Percentiles rank a stretch among this genome's conserved stretches.
phyloP scores from a whole-genome alignment of 345 rosid species.

The Bruguiera gymnorhiza region DNA sequence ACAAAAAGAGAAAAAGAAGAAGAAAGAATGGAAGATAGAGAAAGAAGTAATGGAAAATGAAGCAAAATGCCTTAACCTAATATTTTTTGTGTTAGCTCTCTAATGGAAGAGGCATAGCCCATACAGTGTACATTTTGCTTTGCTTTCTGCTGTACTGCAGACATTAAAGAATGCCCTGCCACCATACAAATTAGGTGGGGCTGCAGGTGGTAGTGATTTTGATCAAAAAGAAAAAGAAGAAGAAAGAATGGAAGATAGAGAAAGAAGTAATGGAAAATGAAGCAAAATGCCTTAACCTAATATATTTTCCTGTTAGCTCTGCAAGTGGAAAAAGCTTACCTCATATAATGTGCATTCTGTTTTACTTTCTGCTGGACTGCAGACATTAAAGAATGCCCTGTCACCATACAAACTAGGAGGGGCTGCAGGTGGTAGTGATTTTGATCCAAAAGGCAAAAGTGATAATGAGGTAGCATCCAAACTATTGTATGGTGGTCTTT shows the following conservation, averaged over 20 bases:
- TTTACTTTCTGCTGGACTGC: constrained; percentile 10
- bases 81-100: too few relatives aligned
- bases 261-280: too few relatives aligned
- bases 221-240: too few relatives aligned
- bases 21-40: too few relatives aligned
- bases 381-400: constrained; percentile 92
- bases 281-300: too few relatives aligned
- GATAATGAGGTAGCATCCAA: constrained; percentile 73
- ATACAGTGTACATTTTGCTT: not conserved
- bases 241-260: too few relatives aligned
- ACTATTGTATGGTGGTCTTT: constrained; percentile 12
- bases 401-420: constrained; percentile 98
- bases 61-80: too few relatives aligned
- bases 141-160: constrained; percentile 32
- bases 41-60: too few relatives aligned
- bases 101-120: constrained; percentile 1
- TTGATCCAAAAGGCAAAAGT: constrained; percentile 98
- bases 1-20: too few relatives aligned
- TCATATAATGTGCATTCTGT: not conserved
- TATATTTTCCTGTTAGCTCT: too few relatives aligned
- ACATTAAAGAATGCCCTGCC: constrained; percentile 89
- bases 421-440: constrained; percentile 98
- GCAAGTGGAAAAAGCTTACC: not conserved
- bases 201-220: constrained; percentile 32
- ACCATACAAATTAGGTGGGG: constrained; percentile 96